Conservation (phyloP, 2,329 filamentous ascomycete genomes). For the Apiospora arundinis region DNA sequence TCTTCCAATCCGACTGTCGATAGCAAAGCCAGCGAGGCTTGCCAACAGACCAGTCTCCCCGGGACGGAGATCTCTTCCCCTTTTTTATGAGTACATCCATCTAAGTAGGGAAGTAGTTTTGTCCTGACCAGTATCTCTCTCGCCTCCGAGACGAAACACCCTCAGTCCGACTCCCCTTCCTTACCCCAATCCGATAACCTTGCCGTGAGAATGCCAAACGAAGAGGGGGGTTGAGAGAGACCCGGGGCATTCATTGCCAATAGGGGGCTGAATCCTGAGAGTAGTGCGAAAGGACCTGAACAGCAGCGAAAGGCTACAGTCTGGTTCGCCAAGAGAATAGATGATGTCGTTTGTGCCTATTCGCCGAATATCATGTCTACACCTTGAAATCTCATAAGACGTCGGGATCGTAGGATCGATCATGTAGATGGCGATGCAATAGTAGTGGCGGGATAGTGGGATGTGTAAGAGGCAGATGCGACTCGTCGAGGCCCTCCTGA, state of each 20-base stretch:
- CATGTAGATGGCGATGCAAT: slow-evolving; percentile 28
- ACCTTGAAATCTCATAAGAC: slow-evolving; percentile 27
- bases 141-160: slow-evolving; percentile 26
- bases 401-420: slow-evolving; percentile 28
- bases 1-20: slow-evolving; percentile 31
- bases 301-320: slow-evolving; percentile 16
- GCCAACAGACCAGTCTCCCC: slow-evolving; percentile 25
- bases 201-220: not conserved
- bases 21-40: slow-evolving; percentile 28
- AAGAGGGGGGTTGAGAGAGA: slow-evolving; percentile 26
- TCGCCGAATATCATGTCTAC: slow-evolving; percentile 34
- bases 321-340: slow-evolving; percentile 31
- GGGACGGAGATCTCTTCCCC: slow-evolving; percentile 33
- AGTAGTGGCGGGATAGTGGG: slow-evolving; percentile 29
- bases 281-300: not conserved
- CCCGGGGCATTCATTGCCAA: slow-evolving; percentile 20
- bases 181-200: slow-evolving; percentile 4
- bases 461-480: slow-evolving; percentile 29
- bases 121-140: slow-evolving; percentile 37
- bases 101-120: slow-evolving; percentile 34
- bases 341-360: slow-evolving; percentile 35
- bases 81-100: slow-evolving; percentile 43
- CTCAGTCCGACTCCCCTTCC: slow-evolving; percentile 4
- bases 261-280: slow-evolving; percentile 2
- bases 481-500: slow-evolving; percentile 32